Evolutionary conservation across 257 asterid species (phyloP), one percentile per base, ranked within the genome.

Genomic region (Solanum ossicruentum): DNA sequence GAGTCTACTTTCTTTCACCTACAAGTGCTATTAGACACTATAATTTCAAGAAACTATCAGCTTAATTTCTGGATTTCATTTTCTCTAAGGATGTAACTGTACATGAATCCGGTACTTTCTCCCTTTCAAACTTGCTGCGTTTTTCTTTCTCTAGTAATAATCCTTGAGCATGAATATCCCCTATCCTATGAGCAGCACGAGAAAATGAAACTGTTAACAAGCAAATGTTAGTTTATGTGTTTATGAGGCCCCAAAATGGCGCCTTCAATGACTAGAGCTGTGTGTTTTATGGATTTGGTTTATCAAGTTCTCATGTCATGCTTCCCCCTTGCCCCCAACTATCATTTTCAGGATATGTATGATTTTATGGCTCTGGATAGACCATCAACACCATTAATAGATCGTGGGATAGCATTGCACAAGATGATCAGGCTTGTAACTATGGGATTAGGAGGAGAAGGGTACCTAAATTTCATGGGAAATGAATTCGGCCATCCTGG

Each of bases 401-500:
- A 97, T 90, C 98, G 99, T 77, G 99, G 99, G 86, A 93, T 97
- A 91, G 98, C 99, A 81, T 86, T 97, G 86, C 99, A 97, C 92
- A 97, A 97, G 93, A 95, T 97, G 98, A 95, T 95, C 89, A 92
- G 99, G 90, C 97, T 97, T 72, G 85, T 97, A 85, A 97, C 99
- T 67, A 94, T 97, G 98, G 99, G 98, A 73, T 92, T 97, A 88
- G 99, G 99, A 71, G 99, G 99, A 87, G 98, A 95, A 93, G 99
- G 98, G 82, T 97, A 97, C 90, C 92, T 97, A 85, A 97, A 97
- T 92, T 97, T 97, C 90, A 97, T 97, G 99, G 99, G 99, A 88
- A 97, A 97, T 87, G 99, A 97, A 92, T 97, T 97, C 89, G 99
- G 99, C 86, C 99, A 97, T 90, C 99, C 99, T 67, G 99, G 99